Evolutionary conservation across 129 eudicot genomes (phyloP).

Genomic region (Flaveria bidentis): DNA sequence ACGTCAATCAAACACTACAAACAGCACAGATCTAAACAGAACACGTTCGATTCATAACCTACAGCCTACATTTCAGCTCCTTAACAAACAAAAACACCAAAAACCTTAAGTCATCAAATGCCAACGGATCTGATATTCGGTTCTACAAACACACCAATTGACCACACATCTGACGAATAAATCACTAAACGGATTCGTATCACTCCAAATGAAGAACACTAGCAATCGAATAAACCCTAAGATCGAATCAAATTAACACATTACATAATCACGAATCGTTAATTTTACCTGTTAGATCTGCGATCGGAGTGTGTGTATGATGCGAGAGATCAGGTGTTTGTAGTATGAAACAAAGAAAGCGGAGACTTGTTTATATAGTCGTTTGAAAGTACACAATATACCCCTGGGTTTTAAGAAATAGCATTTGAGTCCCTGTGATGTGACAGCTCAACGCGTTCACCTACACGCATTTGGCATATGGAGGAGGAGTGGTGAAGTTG

Average conservation of each 20-base stretch:
- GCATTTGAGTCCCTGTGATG: slow-evolving; percentile 7
- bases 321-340: slow-evolving; percentile 28
- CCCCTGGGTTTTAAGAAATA: slow-evolving; percentile 14
- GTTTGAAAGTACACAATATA: slow-evolving; percentile 33
- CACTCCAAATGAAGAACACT: neutral
- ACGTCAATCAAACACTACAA: slow-evolving; percentile 15
- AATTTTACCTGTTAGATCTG: slow-evolving; percentile 35
- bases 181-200: neutral
- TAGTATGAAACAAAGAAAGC: slow-evolving; percentile 30
- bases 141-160: slow-evolving; percentile 8
- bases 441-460: slow-evolving; percentile 37
- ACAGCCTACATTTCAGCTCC: slow-evolving; percentile 26
- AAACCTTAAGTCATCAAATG: slow-evolving; percentile 13
- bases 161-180: neutral
- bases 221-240: neutral
- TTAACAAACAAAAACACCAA: neutral
- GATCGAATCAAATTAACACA: neutral
- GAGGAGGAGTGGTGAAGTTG: neutral
- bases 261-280: slow-evolving; percentile 16
- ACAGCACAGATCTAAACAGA: slow-evolving; percentile 28
- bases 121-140: slow-evolving; percentile 28
- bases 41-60: slow-evolving; percentile 13
- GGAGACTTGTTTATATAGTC: slow-evolving; percentile 37
- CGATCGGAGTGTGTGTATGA: slow-evolving; percentile 7
- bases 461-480: slow-evolving; percentile 32